These are phyloP conservation scores for Fusarium sp. DNA, from an alignment of 2,329 filamentous ascomycete genomes.

Conservation along the genomic window DNA sequence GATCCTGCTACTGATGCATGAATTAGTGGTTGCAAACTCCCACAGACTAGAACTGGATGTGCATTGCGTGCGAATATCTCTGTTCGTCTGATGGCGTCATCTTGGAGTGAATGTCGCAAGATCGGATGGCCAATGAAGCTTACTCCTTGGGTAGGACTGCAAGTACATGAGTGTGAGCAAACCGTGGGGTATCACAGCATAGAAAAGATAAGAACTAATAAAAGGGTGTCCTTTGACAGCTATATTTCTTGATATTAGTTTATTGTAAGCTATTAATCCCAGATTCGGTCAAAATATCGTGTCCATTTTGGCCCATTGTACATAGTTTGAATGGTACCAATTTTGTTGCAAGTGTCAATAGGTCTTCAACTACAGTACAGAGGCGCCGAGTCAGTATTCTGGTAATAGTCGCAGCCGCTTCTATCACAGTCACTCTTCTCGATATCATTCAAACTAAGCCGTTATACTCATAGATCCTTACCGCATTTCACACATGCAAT, in stretches of 20 bases:
- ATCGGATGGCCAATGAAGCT: constrained; percentile 3
- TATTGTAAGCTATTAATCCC: no score
- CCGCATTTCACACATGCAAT: constrained; percentile 5
- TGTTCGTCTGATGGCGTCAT: constrained; percentile 12
- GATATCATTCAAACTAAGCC: background rate
- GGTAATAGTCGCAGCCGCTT: fast-evolving
- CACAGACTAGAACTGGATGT: background rate
- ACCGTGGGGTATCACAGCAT: constrained; percentile 18
- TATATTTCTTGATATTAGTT: no score
- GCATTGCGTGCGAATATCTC: background rate
- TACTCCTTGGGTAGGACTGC: background rate
- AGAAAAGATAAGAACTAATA: background rate
- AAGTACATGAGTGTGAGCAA: background rate
- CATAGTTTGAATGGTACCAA: no score
- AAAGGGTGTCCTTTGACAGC: no score
- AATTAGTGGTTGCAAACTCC: background rate
- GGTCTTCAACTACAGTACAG: no score
- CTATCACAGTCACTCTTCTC: no score
- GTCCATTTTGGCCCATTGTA: no score
- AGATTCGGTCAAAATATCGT: no score
- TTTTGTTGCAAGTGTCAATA: no score
- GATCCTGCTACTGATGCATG: constrained; percentile 10
- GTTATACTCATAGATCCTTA: no score
- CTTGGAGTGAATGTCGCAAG: background rate
- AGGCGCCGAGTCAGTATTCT: background rate